phyloP scores from a whole-genome alignment of 1,284 basidiomycete genomes.

The Tilletia horrida region DNA sequence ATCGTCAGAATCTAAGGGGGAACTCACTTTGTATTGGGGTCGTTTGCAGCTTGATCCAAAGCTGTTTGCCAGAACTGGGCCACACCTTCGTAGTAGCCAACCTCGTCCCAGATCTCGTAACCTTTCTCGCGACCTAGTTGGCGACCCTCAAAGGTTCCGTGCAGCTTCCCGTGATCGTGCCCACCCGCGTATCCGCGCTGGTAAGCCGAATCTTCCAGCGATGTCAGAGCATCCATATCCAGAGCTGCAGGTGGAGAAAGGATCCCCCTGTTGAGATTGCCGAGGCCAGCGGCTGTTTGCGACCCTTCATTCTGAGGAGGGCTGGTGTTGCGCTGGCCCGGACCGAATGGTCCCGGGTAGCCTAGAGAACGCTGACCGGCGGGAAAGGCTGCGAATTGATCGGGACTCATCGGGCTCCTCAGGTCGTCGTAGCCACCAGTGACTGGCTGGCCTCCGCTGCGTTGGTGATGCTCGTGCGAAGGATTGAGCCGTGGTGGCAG shows the following conservation, averaged over 20 bases:
- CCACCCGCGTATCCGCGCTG: constrained; percentile 69
- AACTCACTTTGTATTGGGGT: constrained; percentile 4
- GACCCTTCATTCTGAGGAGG: too few relatives aligned
- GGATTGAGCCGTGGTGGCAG: background rate
- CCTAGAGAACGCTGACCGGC: background rate
- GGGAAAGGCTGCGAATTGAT: background rate
- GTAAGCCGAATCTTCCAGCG: constrained; percentile 39
- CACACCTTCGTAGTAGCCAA: constrained; percentile 86
- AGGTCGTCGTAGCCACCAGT: background rate
- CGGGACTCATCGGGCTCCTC: constrained; percentile 10
- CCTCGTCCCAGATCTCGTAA: constrained; percentile 93
- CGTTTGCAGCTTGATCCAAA: constrained; percentile 19
- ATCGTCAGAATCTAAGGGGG: background rate
- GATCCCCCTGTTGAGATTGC: background rate
- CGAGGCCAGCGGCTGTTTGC: too few relatives aligned
- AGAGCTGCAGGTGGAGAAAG: constrained; percentile 17
- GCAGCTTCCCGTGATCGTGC: constrained; percentile 75
- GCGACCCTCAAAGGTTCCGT: constrained; percentile 88
- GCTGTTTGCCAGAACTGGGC: constrained; percentile 65
- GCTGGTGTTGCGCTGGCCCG: too few relatives aligned
- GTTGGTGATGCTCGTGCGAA: background rate
- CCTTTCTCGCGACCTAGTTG: constrained; percentile 84
- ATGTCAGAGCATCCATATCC: constrained; percentile 39
- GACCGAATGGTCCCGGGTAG: background rate
- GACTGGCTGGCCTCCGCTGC: background rate